These are phyloP conservation scores for Colletotrichum endophyticum DNA, from an alignment of 2,329 filamentous ascomycete genomes.

Conservation along the genomic window DNA sequence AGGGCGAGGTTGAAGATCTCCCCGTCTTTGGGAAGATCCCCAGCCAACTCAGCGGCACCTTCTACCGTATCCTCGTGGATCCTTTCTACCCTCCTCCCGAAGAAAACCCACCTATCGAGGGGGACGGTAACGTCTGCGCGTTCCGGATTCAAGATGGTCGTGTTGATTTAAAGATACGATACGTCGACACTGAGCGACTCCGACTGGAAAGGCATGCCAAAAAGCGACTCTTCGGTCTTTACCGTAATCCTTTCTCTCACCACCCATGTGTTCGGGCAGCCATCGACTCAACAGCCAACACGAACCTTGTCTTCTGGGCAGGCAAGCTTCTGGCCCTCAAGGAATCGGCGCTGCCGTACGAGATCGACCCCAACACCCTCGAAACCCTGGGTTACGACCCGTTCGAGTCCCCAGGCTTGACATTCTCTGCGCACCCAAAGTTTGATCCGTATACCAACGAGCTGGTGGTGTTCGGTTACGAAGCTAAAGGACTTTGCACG, in stretches of 20 bases:
- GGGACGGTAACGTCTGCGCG: slow-evolving; percentile 41
- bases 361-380: slow-evolving; percentile 34
- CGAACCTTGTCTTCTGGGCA: slow-evolving; percentile 54
- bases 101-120: slow-evolving; percentile 10
- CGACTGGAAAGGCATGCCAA: slow-evolving; percentile 37
- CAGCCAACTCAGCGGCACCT: not conserved
- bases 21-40: not conserved
- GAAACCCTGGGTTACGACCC: slow-evolving; percentile 28
- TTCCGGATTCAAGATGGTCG: slow-evolving; percentile 36
- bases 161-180: slow-evolving; percentile 36
- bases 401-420: slow-evolving; percentile 25
- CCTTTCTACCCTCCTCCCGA: not conserved
- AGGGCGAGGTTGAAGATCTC: not conserved
- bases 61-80: not conserved
- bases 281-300: slow-evolving; percentile 48
- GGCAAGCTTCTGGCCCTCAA: slow-evolving; percentile 52
- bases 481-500: slow-evolving; percentile 39
- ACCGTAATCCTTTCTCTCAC: slow-evolving; percentile 44
- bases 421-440: slow-evolving; percentile 47
- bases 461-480: slow-evolving; percentile 43
- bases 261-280: slow-evolving; percentile 33
- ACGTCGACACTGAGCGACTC: slow-evolving; percentile 45
- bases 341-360: slow-evolving; percentile 48
- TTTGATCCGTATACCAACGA: slow-evolving; percentile 42
- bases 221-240: slow-evolving; percentile 36